A percentile compares a stretch with the other conserved stretches of the same genome.
Evolutionary conservation across 1,284 basidiomycete genomes (phyloP).

Genomic region (Puccinia hordei): DNA sequence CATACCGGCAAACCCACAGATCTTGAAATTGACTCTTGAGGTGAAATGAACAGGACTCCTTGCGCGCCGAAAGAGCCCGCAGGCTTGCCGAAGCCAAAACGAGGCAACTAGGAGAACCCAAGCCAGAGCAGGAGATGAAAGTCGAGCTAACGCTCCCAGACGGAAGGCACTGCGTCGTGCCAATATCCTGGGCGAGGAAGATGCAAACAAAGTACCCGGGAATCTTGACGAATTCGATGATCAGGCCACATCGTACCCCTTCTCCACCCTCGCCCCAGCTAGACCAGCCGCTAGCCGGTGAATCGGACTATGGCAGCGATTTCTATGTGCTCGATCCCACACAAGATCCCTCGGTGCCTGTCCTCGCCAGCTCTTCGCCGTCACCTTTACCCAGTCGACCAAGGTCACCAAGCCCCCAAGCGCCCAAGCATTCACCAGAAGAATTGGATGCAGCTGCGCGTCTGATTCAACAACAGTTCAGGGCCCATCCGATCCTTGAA

Average conservation of each 20-base stretch:
- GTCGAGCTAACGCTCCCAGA: constrained; percentile 41
- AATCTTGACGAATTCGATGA: constrained; percentile 32
- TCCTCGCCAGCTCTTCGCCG: constrained; percentile 11
- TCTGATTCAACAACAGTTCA: constrained; percentile 40
- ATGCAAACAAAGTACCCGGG: constrained; percentile 44
- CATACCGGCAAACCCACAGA: too few species aligned
- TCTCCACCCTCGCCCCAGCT: neutral
- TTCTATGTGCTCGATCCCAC: constrained; percentile 36
- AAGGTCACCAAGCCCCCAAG: neutral
- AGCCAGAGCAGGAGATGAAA: constrained; percentile 10
- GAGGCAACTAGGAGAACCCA: neutral
- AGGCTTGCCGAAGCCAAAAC: constrained; percentile 25
- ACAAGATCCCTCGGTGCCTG: constrained; percentile 36
- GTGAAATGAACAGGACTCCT: constrained; percentile 21
- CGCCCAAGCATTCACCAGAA: constrained; percentile 30
- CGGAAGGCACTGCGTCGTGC: constrained; percentile 32
- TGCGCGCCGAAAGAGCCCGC: constrained; percentile 35
- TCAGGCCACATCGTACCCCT: constrained; percentile 12
- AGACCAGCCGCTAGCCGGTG: neutral
- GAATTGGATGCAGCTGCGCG: constrained; percentile 38
- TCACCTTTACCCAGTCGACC: neutral
- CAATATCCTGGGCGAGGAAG: constrained; percentile 39
- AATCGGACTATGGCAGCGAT: constrained; percentile 32
- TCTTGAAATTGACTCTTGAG: neutral
- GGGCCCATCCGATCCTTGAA: constrained; percentile 17